phyloP scores from a whole-genome alignment of 371 early-diverging fungal genomes.

The Quaeritorhiza haematococci region DNA sequence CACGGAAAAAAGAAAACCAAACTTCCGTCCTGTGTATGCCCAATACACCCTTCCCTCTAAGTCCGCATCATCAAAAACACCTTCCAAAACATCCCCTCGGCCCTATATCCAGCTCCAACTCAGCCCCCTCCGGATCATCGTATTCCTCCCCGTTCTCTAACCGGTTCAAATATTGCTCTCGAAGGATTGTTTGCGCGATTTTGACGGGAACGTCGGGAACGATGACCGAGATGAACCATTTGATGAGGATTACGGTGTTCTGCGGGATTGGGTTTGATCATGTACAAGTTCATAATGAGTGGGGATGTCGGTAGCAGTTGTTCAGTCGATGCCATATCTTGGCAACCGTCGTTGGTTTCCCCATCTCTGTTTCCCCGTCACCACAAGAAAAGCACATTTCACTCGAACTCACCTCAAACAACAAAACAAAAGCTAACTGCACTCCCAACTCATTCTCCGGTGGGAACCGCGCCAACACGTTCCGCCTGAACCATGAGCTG shows the following conservation, averaged over 20 bases:
- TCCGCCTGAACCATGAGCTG: slow-evolving; percentile 24
- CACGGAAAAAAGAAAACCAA: too few species aligned
- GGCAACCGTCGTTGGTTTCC: not conserved
- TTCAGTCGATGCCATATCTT: not conserved
- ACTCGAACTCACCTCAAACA: slow-evolving; percentile 32
- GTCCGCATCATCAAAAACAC: too few species aligned
- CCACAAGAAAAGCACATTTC: slow-evolving; percentile 8
- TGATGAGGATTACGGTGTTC: slow-evolving; percentile 17
- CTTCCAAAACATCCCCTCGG: too few species aligned
- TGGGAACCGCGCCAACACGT: slow-evolving; percentile 3
- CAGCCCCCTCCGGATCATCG: slow-evolving; percentile 11
- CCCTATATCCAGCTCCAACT: too few species aligned
- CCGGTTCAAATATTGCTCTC: slow-evolving; percentile 37
- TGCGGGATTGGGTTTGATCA: not conserved
- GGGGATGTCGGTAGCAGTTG: slow-evolving; percentile 12
- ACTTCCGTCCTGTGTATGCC: too few species aligned
- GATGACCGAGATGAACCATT: slow-evolving; percentile 29
- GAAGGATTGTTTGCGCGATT: slow-evolving; percentile 37
- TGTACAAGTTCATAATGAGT: not conserved
- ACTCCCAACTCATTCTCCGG: slow-evolving; percentile 21
- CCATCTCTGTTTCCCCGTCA: not conserved
- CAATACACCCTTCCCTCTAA: too few species aligned
- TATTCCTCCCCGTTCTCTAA: slow-evolving; percentile 20
- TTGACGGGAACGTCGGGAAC: slow-evolving; percentile 41
- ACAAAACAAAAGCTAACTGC: slow-evolving; percentile 39